Percentiles rank a stretch among this genome's conserved stretches.
Conservation (phyloP, 345 rosid species). For the Viola odorata region DNA sequence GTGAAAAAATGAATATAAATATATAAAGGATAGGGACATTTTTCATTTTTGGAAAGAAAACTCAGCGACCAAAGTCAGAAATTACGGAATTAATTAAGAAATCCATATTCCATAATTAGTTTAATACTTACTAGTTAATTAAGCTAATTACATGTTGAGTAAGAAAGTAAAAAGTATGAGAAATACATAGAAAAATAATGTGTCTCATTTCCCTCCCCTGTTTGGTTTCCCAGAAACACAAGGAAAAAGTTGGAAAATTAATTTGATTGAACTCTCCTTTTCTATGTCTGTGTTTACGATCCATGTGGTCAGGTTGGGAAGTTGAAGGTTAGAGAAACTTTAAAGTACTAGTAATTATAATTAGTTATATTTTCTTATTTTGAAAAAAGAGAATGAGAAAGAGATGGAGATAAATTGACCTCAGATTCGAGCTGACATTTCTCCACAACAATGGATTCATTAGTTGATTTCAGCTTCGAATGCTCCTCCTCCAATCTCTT, state of each 20-base stretch:
- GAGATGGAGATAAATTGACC: slow-evolving; percentile 28
- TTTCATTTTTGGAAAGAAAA: slow-evolving; percentile 4
- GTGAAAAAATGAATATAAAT: neutral
- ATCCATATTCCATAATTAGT: neutral
- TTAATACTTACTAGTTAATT: no score
- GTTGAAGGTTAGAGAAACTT: neutral
- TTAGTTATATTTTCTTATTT: no score
- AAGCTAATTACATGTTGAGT: slow-evolving; percentile 3
- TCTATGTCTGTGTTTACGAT: neutral
- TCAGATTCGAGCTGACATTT: slow-evolving; percentile 72
- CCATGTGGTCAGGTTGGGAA: neutral
- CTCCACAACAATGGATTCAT: slow-evolving; percentile 44
- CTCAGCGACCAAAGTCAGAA: slow-evolving; percentile 5
- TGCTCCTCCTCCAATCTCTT: slow-evolving; percentile 90
- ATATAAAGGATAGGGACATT: neutral
- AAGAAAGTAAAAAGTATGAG: neutral
- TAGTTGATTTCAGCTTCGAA: slow-evolving; percentile 37
- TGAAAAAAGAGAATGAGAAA: neutral
- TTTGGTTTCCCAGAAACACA: slow-evolving; percentile 18
- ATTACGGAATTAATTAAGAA: slow-evolving; percentile 11
- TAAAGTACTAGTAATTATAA: no score
- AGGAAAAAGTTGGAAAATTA: neutral
- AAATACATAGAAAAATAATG: neutral
- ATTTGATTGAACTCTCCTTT: neutral
- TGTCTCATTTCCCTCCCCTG: neutral